Base-by-base conservation (phyloP, 306 rosid genomes). In the Luffa aegyptiaca region DNA sequence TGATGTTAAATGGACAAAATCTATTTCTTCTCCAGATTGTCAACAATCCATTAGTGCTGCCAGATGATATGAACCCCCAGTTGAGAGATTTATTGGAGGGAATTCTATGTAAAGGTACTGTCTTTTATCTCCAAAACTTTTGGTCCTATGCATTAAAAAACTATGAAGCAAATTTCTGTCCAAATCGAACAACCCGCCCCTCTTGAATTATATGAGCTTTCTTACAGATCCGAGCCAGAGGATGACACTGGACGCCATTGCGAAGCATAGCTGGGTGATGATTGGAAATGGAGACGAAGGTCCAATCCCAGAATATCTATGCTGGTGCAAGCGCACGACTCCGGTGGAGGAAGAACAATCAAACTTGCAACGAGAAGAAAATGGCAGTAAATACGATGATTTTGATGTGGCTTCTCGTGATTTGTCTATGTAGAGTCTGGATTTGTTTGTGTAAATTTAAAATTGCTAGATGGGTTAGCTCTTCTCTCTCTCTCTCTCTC, bases 291-390 rank as follows among this genome's bases (percentile, higher is more conserved):
- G 93, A 84, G 91, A 91, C 77, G 87, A 86, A 79, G 98, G 97
- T 66, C 93, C 93, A 41, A 71, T 94, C 82, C 88, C 86, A 63
- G 86, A 75, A 82, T 88, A 87, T 81, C 81, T 59, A 68, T 94
- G 98, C 80, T 94, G 95, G 97, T 94, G 98, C 88, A 86, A 90
- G 83, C 90, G 93, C 76, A 88, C 80, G 82, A 80, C 84, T 68
- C 39, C 61, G 74, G 64, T 53, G 53, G 81, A 42, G 20, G 90
- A 88, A 82, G 90, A 90, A 63, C 53, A 73, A 11, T 46, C 71
- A 72, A 61, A 85, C 61, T 51, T 79, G 31, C 41, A 79, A 65
- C 36, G 53, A 3, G 82, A 41, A 80, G 82, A 68, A 80, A 68
- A 44, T 64, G 83, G 80, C 80, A 86, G 21, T 86, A 78, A 84